These are phyloP conservation scores for Nicotiana otophora DNA, from an alignment of 257 asterid genomes.

Conservation along the genomic window DNA sequence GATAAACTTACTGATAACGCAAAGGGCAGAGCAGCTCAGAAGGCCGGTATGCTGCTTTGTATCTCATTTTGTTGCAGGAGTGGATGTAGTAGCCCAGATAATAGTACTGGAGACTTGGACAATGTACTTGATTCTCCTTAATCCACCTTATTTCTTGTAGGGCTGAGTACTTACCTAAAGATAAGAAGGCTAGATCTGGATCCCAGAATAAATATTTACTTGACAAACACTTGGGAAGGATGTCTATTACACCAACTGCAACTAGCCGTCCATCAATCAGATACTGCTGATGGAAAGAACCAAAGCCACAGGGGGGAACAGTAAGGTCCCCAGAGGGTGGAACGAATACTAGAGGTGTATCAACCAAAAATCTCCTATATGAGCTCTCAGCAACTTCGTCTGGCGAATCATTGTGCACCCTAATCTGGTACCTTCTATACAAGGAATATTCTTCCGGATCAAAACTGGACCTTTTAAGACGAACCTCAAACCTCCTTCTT, in stretches of 20 bases:
- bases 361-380: constrained; percentile 80
- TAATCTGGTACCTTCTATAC: constrained; percentile 79
- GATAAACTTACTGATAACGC: constrained; percentile 70
- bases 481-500: constrained; percentile 56
- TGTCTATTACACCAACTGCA: constrained; percentile 94
- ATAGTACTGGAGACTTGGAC: constrained; percentile 89
- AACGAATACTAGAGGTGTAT: constrained; percentile 68
- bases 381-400: constrained; percentile 76
- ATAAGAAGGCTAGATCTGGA: constrained; percentile 79
- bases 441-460: constrained; percentile 85
- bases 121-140: constrained; percentile 55
- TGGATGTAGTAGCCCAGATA: constrained; percentile 98
- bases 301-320: constrained; percentile 84
- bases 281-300: constrained; percentile 99
- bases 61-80: constrained; percentile 95
- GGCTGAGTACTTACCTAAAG: constrained; percentile 93
- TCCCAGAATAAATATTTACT: constrained; percentile 99
- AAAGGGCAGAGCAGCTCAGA: constrained; percentile 98
- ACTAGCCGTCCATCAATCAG: constrained; percentile 76
- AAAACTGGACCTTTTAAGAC: constrained; percentile 59
- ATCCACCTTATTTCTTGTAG: constrained; percentile 82
- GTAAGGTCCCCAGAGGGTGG: constrained; percentile 48
- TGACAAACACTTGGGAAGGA: constrained; percentile 89
- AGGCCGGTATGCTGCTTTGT: constrained; percentile 89
- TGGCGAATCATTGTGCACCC: constrained; percentile 80